Conservation (phyloP, 2,329 filamentous ascomycete genomes). For the Colletotrichum truncatum region DNA sequence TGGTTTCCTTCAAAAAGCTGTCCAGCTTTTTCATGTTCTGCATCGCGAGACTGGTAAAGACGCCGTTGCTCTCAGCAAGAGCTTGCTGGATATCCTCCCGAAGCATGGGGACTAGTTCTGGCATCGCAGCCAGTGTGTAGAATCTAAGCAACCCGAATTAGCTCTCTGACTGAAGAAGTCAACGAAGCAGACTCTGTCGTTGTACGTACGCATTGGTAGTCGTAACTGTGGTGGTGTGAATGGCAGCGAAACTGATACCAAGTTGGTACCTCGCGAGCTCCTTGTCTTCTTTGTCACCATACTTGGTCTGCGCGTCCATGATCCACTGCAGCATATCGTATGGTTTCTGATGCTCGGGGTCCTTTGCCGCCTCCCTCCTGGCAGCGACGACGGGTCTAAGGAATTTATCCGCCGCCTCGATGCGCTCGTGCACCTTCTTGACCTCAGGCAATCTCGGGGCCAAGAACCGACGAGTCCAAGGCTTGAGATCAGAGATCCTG, state of each 20-base stretch:
- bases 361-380: constrained; percentile 34
- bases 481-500: constrained; percentile 34
- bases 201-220: constrained; percentile 51
- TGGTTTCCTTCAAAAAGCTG: constrained; percentile 50
- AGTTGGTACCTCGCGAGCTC: constrained; percentile 53
- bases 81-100: constrained; percentile 58
- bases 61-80: constrained; percentile 43
- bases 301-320: constrained; percentile 47
- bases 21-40: constrained; percentile 50
- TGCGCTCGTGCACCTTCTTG: constrained; percentile 41
- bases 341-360: constrained; percentile 39
- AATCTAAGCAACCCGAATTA: constrained; percentile 45
- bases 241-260: constrained; percentile 56
- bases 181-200: no score
- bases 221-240: constrained; percentile 59
- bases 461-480: constrained; percentile 44
- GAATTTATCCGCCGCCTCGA: constrained; percentile 43
- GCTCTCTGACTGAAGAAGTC: no score
- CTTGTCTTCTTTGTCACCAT: constrained; percentile 40
- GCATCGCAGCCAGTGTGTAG: constrained; percentile 60
- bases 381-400: constrained; percentile 45
- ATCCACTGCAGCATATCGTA: constrained; percentile 61
- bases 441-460: constrained; percentile 44
- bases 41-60: constrained; percentile 45
- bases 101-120: constrained; percentile 58